A percentile compares a stretch with the other conserved stretches of the same genome.
phyloP scores from a whole-genome alignment of 352 stramenopile species.

The Phytophthora tubulina region DNA sequence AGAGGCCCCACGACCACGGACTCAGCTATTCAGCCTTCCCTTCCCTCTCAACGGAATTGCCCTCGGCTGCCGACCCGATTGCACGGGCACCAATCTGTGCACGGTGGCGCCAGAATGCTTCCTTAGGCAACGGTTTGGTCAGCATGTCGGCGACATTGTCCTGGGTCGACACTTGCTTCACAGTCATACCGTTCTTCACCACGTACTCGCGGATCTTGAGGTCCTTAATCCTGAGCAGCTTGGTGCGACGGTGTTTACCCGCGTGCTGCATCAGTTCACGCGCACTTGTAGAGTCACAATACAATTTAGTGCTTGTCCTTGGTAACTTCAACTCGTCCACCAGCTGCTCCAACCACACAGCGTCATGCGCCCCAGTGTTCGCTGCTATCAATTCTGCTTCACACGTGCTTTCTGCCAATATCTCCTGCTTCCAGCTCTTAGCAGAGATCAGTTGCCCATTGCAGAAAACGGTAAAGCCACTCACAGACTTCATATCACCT shows the following conservation, averaged over 20 bases:
- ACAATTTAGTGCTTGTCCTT: slow-evolving; percentile 4
- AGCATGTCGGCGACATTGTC: neutral
- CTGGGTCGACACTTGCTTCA: neutral
- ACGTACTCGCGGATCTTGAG: slow-evolving; percentile 6
- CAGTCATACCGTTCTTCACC: neutral
- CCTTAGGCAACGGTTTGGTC: neutral
- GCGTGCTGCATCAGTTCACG: slow-evolving; percentile 23
- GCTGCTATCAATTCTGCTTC: no score
- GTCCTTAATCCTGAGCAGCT: slow-evolving; percentile 27
- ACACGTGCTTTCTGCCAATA: no score
- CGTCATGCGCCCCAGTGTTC: neutral
- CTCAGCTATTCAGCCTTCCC: neutral
- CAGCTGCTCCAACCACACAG: slow-evolving; percentile 21
- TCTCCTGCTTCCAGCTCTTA: no score
- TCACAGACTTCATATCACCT: no score
- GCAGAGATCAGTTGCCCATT: no score
- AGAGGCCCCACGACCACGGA: neutral
- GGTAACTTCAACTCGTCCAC: slow-evolving; percentile 22
- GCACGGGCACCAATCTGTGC: neutral
- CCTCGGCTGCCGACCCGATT: neutral
- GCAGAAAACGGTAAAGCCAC: no score
- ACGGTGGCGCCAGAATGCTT: neutral
- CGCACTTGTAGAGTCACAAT: slow-evolving; percentile 29
- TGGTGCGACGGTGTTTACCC: slow-evolving; percentile 21
- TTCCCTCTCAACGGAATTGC: neutral